phyloP scores from a whole-genome alignment of 2,329 filamentous ascomycete genomes.

The Arthrobotrys conoides region DNA sequence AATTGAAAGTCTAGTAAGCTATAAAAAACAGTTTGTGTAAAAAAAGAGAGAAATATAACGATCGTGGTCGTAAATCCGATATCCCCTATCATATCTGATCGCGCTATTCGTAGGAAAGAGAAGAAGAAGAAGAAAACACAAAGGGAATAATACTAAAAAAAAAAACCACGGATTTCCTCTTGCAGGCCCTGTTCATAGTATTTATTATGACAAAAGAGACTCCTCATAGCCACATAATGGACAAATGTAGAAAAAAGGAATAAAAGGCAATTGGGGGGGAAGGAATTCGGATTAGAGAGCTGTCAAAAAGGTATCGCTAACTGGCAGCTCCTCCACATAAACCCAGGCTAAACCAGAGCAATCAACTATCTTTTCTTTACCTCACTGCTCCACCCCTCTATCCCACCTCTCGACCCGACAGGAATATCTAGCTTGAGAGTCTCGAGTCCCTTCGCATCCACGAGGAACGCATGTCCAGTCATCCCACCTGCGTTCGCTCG shows the following conservation, averaged over 20 bases:
- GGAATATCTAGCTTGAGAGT: constrained; percentile 80
- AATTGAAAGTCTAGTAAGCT: constrained; percentile 48
- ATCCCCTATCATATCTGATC: constrained; percentile 35
- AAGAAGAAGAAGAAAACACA: constrained; percentile 16
- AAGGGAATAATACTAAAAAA: constrained; percentile 13
- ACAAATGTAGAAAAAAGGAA: constrained; percentile 42
- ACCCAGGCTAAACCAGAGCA: constrained; percentile 29
- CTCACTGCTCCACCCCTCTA: constrained; percentile 93
- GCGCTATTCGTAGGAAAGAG: constrained; percentile 39
- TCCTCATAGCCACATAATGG: constrained; percentile 57
- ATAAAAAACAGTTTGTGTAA: constrained; percentile 34
- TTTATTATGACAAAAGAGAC: constrained; percentile 58
- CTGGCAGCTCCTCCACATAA: constrained; percentile 52
- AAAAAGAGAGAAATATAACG: constrained; percentile 36
- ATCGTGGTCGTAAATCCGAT: constrained; percentile 49
- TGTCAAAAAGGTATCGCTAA: constrained; percentile 40
- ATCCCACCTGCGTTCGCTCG: constrained; percentile 96
- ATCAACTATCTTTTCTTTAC: constrained; percentile 75
- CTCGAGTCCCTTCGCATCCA: constrained; percentile 91
- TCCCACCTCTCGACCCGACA: constrained; percentile 86
- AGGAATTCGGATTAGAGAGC: constrained; percentile 31
- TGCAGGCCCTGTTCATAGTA: constrained; percentile 47
- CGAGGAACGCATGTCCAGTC: constrained; percentile 85
- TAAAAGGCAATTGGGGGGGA: constrained; percentile 1
- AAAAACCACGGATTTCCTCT: constrained; percentile 43